Conservation (phyloP, 345 rosid species). For the Hibiscus trionum region DNA sequence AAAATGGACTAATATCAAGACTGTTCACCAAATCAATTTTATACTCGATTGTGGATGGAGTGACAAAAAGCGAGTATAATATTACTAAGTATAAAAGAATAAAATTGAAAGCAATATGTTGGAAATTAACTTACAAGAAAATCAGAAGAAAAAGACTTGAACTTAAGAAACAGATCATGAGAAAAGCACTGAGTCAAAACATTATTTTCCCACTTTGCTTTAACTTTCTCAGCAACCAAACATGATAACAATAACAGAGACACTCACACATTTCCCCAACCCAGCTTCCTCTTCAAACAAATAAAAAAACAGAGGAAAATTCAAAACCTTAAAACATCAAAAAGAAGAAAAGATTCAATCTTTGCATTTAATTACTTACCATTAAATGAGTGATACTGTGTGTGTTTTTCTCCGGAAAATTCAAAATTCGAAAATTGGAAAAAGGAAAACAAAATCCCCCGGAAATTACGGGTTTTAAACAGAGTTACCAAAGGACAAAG, state of each 20-base stretch:
- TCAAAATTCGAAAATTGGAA: constrained; percentile 20
- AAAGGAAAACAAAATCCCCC: constrained; percentile 11
- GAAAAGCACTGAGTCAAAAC: not conserved
- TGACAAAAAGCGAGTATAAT: not conserved
- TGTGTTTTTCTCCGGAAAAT: not conserved
- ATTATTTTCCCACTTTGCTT: constrained; percentile 5
- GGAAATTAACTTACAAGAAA: not conserved
- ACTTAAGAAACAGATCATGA: constrained; percentile 1
- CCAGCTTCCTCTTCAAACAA: constrained; percentile 21
- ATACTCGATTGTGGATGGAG: not conserved
- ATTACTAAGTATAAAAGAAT: not conserved
- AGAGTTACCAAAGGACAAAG: not conserved
- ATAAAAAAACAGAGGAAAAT: constrained; percentile 3
- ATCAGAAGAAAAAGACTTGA: not conserved
- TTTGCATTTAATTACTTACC: constrained; percentile 33
- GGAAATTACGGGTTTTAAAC: constrained; percentile 12
- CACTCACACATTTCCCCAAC: constrained; percentile 4
- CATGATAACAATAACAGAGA: not conserved
- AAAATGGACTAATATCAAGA: not conserved
- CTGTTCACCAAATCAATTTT: not conserved
- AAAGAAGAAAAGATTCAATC: not conserved
- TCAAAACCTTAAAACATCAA: not conserved
- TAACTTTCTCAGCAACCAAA: constrained; percentile 21
- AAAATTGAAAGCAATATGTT: not conserved
- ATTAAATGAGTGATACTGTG: constrained; percentile 21